A percentile compares a stretch with the other conserved stretches of the same genome.
phyloP scores from a whole-genome alignment of 2,329 filamentous ascomycete species.

The Monosporascus sp. region DNA sequence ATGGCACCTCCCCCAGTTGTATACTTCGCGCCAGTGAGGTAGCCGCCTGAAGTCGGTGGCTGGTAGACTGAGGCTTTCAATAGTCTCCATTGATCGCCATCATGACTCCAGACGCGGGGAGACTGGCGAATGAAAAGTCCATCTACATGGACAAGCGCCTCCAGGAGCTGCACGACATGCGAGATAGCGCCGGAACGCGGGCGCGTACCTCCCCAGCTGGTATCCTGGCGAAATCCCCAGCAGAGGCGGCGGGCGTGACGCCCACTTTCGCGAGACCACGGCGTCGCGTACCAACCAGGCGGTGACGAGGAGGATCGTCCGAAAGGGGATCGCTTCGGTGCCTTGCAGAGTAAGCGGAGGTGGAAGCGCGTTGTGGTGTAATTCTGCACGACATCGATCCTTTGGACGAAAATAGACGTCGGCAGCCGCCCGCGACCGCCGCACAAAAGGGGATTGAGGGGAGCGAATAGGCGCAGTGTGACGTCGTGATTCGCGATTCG shows the following conservation, averaged over 20 bases:
- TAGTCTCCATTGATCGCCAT: neutral
- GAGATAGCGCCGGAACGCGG: neutral
- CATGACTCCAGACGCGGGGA: neutral
- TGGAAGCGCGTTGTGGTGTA: too few relatives aligned
- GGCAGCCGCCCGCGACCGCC: too few relatives aligned
- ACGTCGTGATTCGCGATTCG: neutral
- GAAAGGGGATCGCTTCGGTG: constrained; percentile 10
- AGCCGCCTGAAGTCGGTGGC: neutral
- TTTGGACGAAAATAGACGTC: neutral
- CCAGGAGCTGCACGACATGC: neutral
- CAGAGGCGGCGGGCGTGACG: constrained; percentile 17
- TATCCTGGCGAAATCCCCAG: too few relatives aligned
- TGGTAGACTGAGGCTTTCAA: neutral
- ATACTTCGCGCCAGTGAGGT: neutral
- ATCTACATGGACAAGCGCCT: neutral
- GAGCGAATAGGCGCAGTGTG: neutral
- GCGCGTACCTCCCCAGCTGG: neutral
- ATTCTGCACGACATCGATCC: neutral
- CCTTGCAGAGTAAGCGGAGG: constrained; percentile 14
- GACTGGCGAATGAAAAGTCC: neutral
- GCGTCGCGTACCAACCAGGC: constrained; percentile 10
- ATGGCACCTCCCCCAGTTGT: neutral
- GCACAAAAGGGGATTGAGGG: too few relatives aligned
- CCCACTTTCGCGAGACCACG: constrained; percentile 13
- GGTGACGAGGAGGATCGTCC: constrained; percentile 1